Percentiles rank a stretch among this genome's conserved stretches.
Evolutionary conservation across 169 alveolate species (phyloP).

Genomic region (Perkinsus marinus): DNA sequence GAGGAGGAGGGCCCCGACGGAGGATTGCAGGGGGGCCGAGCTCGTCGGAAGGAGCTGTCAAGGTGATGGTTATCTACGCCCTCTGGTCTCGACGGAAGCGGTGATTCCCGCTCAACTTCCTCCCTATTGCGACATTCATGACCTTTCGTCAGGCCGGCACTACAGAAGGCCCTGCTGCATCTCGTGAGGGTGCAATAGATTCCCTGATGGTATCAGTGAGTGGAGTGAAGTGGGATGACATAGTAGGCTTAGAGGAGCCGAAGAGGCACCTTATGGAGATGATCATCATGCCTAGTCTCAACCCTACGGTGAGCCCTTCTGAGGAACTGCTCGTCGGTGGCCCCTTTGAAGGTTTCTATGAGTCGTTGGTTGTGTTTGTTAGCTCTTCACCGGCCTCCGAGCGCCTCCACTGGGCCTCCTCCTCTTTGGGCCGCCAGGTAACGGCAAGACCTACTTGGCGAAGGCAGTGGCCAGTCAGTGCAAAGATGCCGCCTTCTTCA

Average conservation of each 20-base stretch:
- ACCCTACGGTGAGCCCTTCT: slow-evolving; percentile 34
- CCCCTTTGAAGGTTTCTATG: too few species aligned
- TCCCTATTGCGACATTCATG: neutral
- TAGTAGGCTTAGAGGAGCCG: slow-evolving; percentile 70
- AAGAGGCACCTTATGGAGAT: slow-evolving; percentile 60
- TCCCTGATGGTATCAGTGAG: neutral
- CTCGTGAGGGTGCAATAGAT: neutral
- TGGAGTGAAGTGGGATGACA: slow-evolving; percentile 67
- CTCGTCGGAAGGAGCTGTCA: too few species aligned
- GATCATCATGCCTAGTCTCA: slow-evolving; percentile 52
- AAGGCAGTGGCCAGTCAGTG: slow-evolving; percentile 73
- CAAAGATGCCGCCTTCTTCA: slow-evolving; percentile 31
- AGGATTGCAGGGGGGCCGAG: too few species aligned
- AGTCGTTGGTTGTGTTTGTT: too few species aligned
- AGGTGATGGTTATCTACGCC: too few species aligned
- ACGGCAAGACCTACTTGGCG: slow-evolving; percentile 74
- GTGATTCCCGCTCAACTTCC: neutral
- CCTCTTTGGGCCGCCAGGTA: slow-evolving; percentile 77
- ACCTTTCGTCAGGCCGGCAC: too few species aligned
- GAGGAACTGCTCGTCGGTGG: too few species aligned
- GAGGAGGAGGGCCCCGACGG: too few species aligned
- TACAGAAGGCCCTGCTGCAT: neutral
- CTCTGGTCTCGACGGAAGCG: neutral
- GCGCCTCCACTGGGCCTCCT: slow-evolving; percentile 58
- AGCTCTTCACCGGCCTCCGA: slow-evolving; percentile 59